phyloP scores from a whole-genome alignment of 1,284 basidiomycete genomes.

The Phylloboletellus chloephorus region DNA sequence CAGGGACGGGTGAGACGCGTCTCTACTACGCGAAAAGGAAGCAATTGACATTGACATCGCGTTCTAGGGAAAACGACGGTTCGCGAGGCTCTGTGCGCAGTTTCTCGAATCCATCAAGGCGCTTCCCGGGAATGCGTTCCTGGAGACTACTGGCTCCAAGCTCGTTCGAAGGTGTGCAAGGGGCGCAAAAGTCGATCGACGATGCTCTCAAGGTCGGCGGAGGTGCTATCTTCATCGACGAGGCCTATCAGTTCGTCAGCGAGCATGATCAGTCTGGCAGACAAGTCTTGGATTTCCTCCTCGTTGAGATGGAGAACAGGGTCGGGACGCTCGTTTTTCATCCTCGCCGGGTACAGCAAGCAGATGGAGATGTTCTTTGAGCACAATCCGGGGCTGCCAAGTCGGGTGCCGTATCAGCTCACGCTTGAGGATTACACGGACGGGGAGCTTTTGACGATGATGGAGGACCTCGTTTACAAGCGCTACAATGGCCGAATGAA shows the following conservation, averaged over 20 bases:
- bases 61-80: slow-evolving; percentile 61
- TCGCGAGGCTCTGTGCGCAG: slow-evolving; percentile 57
- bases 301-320: slow-evolving; percentile 67
- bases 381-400: slow-evolving; percentile 59
- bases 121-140: slow-evolving; percentile 46
- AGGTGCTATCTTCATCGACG: slow-evolving; percentile 60
- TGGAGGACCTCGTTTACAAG: slow-evolving; percentile 43
- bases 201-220: slow-evolving; percentile 45
- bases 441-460: slow-evolving; percentile 47
- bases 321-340: slow-evolving; percentile 57
- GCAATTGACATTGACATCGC: no score
- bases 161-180: slow-evolving; percentile 49
- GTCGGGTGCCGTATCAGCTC: slow-evolving; percentile 55
- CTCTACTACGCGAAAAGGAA: no score
- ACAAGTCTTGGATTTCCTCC: slow-evolving; percentile 58
- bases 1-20: slow-evolving; percentile 45
- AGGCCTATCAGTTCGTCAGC: slow-evolving; percentile 56
- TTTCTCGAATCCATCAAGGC: slow-evolving; percentile 50
- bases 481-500: slow-evolving; percentile 45
- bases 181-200: slow-evolving; percentile 43
- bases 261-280: slow-evolving; percentile 37
- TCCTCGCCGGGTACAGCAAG: slow-evolving; percentile 60
- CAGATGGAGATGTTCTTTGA: slow-evolving; percentile 72
- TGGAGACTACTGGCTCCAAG: slow-evolving; percentile 57
- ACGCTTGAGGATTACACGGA: slow-evolving; percentile 57